Base-by-base conservation (phyloP, 305 asterid genomes). In the Andrographis paniculata region DNA sequence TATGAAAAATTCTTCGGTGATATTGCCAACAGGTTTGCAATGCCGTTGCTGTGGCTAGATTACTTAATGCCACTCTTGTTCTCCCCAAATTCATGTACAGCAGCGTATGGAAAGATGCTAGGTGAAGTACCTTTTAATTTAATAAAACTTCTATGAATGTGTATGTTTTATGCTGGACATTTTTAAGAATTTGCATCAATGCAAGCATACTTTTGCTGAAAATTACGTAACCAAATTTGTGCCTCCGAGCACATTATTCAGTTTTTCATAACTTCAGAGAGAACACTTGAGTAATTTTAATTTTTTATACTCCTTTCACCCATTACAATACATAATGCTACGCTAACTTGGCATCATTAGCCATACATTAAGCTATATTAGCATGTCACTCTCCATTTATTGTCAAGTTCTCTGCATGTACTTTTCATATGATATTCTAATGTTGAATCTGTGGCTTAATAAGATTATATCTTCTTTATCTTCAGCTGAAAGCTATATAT, bases 31-130 rank as follows among this genome's bases (percentile, higher is more conserved):
- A 91, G 99, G 75, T 91, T 38, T 91, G 99, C 87, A 91, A 91
- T 79, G 88, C 84, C 41, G 99, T 91, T 65, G 84, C 99, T 64
- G 63, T 91, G 65, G 93, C 96, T 51, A 78, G 99, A 72, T 80
- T 91, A 64, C 95, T 91, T 57, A 76, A 91, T 70, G 95, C 99
- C 17, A 80, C 89, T 9, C 94, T 91, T 59, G 91, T 91, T 70
- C 81, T 91, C 68, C 96, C 99, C 42, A 74, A 59, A 41, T 80
- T 91, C 66, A 66, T 91, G 93, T 91, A 78, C 77, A 86, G 94
- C 80, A 83, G 80, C 24, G 99, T 91, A 36, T 91, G 99, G 99
- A 78, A 65, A 70, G 96, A 87, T 71, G 30, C 70, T 42, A 91
- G 99, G 95, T 87, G 59, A 63, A 54, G 58, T 58, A 35, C 35